Base-by-base conservation (phyloP, 768 basidiomycete species). In the Suillus alpinus region DNA sequence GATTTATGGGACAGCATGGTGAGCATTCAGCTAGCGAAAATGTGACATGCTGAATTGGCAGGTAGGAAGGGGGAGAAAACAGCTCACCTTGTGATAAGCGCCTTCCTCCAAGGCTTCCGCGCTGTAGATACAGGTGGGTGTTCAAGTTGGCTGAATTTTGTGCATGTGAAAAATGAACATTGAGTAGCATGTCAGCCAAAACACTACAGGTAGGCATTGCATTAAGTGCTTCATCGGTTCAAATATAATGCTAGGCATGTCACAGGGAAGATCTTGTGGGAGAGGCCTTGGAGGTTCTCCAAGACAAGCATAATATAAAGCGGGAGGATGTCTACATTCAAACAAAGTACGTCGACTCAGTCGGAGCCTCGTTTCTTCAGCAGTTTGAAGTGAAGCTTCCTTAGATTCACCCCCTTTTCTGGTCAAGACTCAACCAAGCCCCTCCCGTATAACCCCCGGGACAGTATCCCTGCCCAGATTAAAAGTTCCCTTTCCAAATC, bases 261-360 rank as follows among this genome's bases (percentile, higher is more conserved):
- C 6, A 64, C 63, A 90, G 91, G 40, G 91, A 94, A 69, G 88
- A 92, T 59, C 81, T 92, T 1, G 91, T 94, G 2, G 93, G 93
- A 5, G 82, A 85, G 57, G 93, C 90, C 0, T 77, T 94, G 1
- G 71, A 79, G 36, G 76, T 77, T 31, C 75, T 92, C 29, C 75
- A 81, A 63, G 80, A 76, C 8, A 77, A 84, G 44, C 83, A 90
- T 62, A 80, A 79, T 5, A 79, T 91, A 58, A 82, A 81, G 58
- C 83, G 93, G 6, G 82, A 90, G 67, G 85, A 89, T 56, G 64
- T 94, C 3, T 91, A 85, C 70, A 71, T 94, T 32, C 92, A 94
- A 73, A 92, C 92, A 36, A 94, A 95, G 88, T 91, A 67, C 53
- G 68, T 26, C 34, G 4, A 58, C 63, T 61, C 44, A 46, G 46